These are phyloP conservation scores for Lathyrus sativus DNA, from an alignment of 306 rosid genomes.

Conservation along the genomic window DNA sequence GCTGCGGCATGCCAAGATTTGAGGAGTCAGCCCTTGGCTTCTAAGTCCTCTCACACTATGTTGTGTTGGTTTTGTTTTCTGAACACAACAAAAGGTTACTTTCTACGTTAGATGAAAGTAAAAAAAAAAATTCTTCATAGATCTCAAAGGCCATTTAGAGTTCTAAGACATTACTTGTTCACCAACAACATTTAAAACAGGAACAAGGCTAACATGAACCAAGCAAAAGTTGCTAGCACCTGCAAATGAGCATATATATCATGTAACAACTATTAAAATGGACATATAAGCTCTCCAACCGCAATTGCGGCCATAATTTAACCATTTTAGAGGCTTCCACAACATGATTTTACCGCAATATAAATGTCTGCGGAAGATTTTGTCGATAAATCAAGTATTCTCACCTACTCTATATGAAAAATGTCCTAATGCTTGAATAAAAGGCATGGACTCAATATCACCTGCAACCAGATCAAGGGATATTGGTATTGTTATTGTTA, in stretches of 20 bases:
- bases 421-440: constrained; percentile 80
- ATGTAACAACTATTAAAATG: constrained; percentile 22
- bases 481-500: neutral
- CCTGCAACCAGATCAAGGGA: constrained; percentile 54
- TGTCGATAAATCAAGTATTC: constrained; percentile 18
- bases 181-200: constrained; percentile 84
- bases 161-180: constrained; percentile 62
- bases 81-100: constrained; percentile 31
- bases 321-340: neutral
- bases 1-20: constrained; percentile 82
- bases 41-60: constrained; percentile 79
- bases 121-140: neutral
- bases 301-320: neutral
- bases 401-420: constrained; percentile 80
- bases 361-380: neutral
- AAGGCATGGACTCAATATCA: constrained; percentile 86
- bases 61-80: constrained; percentile 93
- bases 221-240: constrained; percentile 79
- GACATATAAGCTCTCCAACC: neutral
- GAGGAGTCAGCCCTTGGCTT: constrained; percentile 75
- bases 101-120: constrained; percentile 32
- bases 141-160: constrained; percentile 21
- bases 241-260: constrained; percentile 33
- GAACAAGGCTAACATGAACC: constrained; percentile 87
- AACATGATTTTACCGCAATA: neutral